Evolutionary conservation across 129 eudicot species (phyloP).

Genomic region (sunflower (Helianthus annuus)): DNA sequence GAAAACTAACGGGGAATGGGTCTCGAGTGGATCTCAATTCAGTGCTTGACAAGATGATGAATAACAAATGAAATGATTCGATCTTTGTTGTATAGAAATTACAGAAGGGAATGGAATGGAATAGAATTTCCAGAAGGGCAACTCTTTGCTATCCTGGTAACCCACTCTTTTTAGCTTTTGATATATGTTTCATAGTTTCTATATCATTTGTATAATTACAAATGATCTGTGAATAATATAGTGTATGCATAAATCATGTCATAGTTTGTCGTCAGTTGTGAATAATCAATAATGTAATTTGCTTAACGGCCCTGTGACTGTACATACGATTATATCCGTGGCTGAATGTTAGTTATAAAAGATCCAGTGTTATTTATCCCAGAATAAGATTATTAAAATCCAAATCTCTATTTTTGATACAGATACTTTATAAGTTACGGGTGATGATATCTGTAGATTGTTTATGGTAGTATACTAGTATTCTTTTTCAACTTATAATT

Average conservation of each 20-base stretch:
- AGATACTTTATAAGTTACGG: background rate
- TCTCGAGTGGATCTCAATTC: constrained; percentile 35
- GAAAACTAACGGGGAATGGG: constrained; percentile 31
- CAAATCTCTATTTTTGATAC: background rate
- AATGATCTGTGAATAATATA: constrained; percentile 8
- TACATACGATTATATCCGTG: constrained; percentile 20
- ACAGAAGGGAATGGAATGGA: background rate
- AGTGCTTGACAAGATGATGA: constrained; percentile 39
- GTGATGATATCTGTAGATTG: background rate
- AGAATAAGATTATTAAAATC: constrained; percentile 4
- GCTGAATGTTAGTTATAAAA: constrained; percentile 17
- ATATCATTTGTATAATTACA: constrained; percentile 20
- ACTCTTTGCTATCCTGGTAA: constrained; percentile 18
- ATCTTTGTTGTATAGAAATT: constrained; percentile 14
- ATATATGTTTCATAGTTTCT: constrained; percentile 11
- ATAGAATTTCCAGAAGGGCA: background rate
- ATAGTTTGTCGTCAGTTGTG: constrained; percentile 10
- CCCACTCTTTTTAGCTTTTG: constrained; percentile 2
- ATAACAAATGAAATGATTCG: constrained; percentile 25
- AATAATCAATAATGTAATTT: constrained; percentile 17
- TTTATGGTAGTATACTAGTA: background rate
- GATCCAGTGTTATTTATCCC: background rate
- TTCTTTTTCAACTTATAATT: background rate
- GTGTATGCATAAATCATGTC: constrained; percentile 19
- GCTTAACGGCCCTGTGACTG: constrained; percentile 5